Conservation (phyloP, 2,329 filamentous ascomycete genomes). For the Colletotrichum plurivorum region DNA sequence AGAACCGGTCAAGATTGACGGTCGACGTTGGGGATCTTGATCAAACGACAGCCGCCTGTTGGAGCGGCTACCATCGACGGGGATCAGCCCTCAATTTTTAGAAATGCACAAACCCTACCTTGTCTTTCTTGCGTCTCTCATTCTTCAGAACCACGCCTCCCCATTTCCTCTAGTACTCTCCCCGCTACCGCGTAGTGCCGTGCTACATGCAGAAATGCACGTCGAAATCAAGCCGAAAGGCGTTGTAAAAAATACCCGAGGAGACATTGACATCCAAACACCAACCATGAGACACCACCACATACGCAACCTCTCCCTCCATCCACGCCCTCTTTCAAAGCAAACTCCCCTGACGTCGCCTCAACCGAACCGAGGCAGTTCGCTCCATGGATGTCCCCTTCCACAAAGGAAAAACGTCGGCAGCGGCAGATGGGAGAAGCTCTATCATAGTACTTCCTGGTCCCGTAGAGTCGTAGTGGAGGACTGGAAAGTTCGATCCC, state of each 20-base stretch:
- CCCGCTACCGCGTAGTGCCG: neutral
- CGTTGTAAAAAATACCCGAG: slow-evolving; percentile 3
- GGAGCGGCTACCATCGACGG: slow-evolving; percentile 32
- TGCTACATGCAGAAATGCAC: neutral
- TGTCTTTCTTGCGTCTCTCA: slow-evolving; percentile 8
- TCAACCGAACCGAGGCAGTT: neutral
- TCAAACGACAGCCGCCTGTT: slow-evolving; percentile 23
- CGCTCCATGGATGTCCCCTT: neutral
- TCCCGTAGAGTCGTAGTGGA: neutral
- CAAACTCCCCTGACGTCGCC: slow-evolving; percentile 15
- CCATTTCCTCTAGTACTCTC: neutral
- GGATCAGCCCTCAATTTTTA: slow-evolving; percentile 8
- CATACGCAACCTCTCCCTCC: neutral
- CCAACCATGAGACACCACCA: no score
- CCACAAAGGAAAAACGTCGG: slow-evolving; percentile 18
- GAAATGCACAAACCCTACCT: neutral
- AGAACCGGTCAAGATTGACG: slow-evolving; percentile 17
- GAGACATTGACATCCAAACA: slow-evolving; percentile 17
- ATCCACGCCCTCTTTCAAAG: neutral
- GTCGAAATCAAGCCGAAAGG: neutral
- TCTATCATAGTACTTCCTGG: neutral
- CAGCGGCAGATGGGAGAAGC: slow-evolving; percentile 12
- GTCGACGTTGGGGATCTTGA: slow-evolving; percentile 6
- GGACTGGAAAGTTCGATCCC: slow-evolving; percentile 6
- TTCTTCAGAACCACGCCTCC: neutral